Evolutionary conservation across 192 early-diverging fungal species (phyloP).

Genomic region (Entomortierella lignicola): DNA sequence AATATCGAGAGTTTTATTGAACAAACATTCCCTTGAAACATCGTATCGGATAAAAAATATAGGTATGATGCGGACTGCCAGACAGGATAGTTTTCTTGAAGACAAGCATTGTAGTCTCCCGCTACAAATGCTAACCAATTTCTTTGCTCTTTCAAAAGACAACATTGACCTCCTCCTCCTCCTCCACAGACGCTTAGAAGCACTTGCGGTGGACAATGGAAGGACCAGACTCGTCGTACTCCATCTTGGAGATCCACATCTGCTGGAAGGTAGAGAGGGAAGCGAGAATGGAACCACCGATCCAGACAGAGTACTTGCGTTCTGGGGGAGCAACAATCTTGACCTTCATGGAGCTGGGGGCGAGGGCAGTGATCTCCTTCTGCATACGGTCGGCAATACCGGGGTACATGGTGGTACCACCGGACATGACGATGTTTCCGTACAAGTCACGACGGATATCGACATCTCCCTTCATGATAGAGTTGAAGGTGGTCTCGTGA

Average conservation of each 20-base stretch:
- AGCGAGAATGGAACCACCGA: constrained; percentile 97
- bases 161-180: background rate
- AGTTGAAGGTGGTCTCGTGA: constrained; percentile 97
- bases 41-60: background rate
- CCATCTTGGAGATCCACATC: constrained; percentile 99
- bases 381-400: constrained; percentile 98
- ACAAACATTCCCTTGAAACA: background rate
- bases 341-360: constrained; percentile 96
- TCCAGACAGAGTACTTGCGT: constrained; percentile 99
- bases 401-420: constrained; percentile 98
- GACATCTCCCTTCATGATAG: constrained; percentile 97
- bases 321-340: constrained; percentile 99
- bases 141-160: background rate
- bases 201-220: constrained; percentile 99
- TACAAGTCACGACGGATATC: constrained; percentile 97
- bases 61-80: background rate
- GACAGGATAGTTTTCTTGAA: background rate
- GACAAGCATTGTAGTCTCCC: background rate
- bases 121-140: background rate
- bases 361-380: constrained; percentile 96
- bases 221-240: constrained; percentile 98
- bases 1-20: background rate
- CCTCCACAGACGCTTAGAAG: constrained; percentile 68
- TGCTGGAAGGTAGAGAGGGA: constrained; percentile 99
- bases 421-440: constrained; percentile 96